These are phyloP conservation scores for Dictyostelium citrinum DNA, from an alignment of 78 protist genomes.

Conservation along the genomic window DNA sequence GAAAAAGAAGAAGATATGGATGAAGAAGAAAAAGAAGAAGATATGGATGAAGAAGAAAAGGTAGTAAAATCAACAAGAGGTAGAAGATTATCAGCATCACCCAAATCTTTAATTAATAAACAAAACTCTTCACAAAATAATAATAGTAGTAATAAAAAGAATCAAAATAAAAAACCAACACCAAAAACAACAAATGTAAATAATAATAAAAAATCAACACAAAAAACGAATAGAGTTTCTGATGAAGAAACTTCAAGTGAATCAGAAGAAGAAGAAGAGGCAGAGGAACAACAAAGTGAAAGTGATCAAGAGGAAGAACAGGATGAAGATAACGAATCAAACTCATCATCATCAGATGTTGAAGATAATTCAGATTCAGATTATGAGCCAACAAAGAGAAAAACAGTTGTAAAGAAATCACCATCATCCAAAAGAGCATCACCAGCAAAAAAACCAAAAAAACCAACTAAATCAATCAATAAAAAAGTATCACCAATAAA, in stretches of 20 bases:
- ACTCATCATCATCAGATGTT: not conserved
- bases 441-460: not conserved
- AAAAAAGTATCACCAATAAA: not conserved
- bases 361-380: slow-evolving; percentile 6
- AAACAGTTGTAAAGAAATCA: not conserved
- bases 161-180: not conserved
- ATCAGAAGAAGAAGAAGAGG: not conserved
- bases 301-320: not conserved
- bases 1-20: not conserved
- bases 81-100: not conserved
- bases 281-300: not conserved
- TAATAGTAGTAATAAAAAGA: not conserved
- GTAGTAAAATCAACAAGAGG: not conserved
- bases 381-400: not conserved
- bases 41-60: not conserved
- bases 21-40: not conserved
- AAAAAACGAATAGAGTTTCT: not conserved
- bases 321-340: not conserved
- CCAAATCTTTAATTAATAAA: not conserved
- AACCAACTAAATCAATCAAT: not conserved
- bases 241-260: not conserved
- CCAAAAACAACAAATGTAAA: not conserved
- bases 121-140: no score
- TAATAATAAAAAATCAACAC: not conserved
- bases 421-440: not conserved